Conservation (phyloP, 2,329 filamentous ascomycete species). For the Epichloe sylvatica region DNA sequence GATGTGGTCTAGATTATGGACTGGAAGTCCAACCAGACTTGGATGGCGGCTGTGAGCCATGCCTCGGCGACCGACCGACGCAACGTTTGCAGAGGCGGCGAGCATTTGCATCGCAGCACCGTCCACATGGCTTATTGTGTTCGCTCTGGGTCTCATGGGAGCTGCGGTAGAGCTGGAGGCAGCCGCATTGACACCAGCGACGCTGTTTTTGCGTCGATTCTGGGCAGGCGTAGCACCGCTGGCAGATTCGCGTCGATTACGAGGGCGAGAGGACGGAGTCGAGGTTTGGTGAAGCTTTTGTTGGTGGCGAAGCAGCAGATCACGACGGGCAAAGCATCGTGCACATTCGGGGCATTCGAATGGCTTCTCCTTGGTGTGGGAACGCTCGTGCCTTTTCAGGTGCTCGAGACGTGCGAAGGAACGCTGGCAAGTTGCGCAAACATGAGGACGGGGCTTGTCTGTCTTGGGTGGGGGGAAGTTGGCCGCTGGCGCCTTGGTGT, state of each 20-base stretch:
- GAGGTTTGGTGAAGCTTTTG: conserved; percentile 95
- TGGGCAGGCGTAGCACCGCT: conserved; percentile 53
- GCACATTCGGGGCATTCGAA: conserved; percentile 94
- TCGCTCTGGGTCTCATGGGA: conserved; percentile 74
- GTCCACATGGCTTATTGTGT: conserved; percentile 93
- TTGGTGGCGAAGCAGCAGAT: conserved; percentile 85
- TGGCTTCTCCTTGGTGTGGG: conserved; percentile 97
- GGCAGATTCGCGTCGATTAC: conserved; percentile 81
- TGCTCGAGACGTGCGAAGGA: conserved; percentile 94
- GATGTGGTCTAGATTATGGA: conserved; percentile 44
- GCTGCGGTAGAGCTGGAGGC: conserved; percentile 32
- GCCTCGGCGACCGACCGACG: conserved; percentile 28
- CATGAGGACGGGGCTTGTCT: conserved; percentile 90
- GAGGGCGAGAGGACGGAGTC: conserved; percentile 71
- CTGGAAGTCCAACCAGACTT: conserved; percentile 55
- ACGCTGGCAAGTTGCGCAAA: conserved; percentile 79
- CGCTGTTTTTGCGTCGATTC: conserved; percentile 79
- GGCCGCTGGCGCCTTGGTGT: conserved; percentile 27
- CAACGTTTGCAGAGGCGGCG: conserved; percentile 39
- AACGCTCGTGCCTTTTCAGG: conserved; percentile 90
- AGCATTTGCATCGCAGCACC: conserved; percentile 60
- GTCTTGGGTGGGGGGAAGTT: conserved; percentile 80
- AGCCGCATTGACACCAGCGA: conserved; percentile 43
- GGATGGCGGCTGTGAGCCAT: conserved; percentile 56
- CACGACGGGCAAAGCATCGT: conserved; percentile 85